Conservation (phyloP, 352 stramenopile genomes). For the Lagenidium giganteum region DNA sequence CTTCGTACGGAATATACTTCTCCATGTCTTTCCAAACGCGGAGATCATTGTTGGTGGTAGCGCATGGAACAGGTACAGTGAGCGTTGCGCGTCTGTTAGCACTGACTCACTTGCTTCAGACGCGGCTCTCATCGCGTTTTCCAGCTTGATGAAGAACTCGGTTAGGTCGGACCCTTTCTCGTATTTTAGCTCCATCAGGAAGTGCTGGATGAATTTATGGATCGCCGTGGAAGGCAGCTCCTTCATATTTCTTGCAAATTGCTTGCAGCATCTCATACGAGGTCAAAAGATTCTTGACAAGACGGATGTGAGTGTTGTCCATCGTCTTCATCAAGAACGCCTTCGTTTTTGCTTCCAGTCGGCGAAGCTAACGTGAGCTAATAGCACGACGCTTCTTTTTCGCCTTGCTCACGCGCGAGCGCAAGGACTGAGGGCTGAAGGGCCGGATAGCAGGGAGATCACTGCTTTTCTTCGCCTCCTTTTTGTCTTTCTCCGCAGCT, state of each 20-base stretch:
- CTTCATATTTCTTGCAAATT: neutral
- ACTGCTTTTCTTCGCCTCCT: no score
- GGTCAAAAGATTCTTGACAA: neutral
- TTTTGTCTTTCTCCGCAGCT: no score
- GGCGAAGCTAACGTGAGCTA: no score
- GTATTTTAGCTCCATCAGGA: neutral
- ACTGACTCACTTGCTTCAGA: neutral
- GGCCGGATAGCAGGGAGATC: no score
- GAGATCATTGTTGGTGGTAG: neutral
- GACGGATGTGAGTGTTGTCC: neutral
- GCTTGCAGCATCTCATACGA: neutral
- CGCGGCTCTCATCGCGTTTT: neutral
- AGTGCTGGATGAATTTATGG: neutral
- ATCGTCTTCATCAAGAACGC: neutral
- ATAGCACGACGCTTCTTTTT: no score
- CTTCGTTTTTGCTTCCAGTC: neutral
- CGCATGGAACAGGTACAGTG: neutral
- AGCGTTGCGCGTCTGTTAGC: neutral
- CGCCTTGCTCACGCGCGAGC: no score
- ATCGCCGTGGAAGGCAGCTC: neutral
- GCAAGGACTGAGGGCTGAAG: no score
- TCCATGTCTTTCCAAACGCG: neutral
- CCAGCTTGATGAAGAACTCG: neutral
- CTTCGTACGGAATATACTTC: constrained; percentile 1
- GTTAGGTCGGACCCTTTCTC: neutral